These are phyloP conservation scores for Solanum medicagineum DNA, from an alignment of 257 asterid genomes.

Conservation along the genomic window DNA sequence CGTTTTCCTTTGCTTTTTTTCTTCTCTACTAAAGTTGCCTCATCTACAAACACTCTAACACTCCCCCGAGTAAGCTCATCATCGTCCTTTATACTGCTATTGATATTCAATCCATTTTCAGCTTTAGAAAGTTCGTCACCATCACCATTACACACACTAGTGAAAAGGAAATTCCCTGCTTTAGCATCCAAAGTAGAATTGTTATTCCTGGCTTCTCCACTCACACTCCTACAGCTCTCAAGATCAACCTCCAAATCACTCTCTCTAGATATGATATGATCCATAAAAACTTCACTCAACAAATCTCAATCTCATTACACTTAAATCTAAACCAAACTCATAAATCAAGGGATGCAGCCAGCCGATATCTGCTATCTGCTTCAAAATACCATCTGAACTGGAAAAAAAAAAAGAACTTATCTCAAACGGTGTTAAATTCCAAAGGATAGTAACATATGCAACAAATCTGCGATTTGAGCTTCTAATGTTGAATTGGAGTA, in stretches of 20 bases:
- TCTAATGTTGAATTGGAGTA: neutral
- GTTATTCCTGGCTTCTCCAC: slow-evolving; percentile 19
- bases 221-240: slow-evolving; percentile 14
- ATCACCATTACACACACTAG: slow-evolving; percentile 3
- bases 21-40: slow-evolving; percentile 14
- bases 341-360: neutral
- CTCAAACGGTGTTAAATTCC: neutral
- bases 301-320: neutral
- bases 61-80: slow-evolving; percentile 16
- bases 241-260: slow-evolving; percentile 36
- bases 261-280: slow-evolving; percentile 18
- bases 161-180: neutral
- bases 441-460: neutral
- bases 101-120: slow-evolving; percentile 7
- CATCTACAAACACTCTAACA: slow-evolving; percentile 10
- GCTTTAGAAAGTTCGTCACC: slow-evolving; percentile 6
- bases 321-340: neutral
- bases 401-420: neutral
- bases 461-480: neutral
- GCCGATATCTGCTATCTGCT: neutral
- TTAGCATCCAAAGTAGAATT: slow-evolving; percentile 4
- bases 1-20: slow-evolving; percentile 40
- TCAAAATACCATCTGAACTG: neutral
- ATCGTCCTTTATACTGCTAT: neutral
- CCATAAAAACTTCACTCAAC: slow-evolving; percentile 16